phyloP scores from a whole-genome alignment of 2,329 filamentous ascomycete species.

The Amauroascus niger region DNA sequence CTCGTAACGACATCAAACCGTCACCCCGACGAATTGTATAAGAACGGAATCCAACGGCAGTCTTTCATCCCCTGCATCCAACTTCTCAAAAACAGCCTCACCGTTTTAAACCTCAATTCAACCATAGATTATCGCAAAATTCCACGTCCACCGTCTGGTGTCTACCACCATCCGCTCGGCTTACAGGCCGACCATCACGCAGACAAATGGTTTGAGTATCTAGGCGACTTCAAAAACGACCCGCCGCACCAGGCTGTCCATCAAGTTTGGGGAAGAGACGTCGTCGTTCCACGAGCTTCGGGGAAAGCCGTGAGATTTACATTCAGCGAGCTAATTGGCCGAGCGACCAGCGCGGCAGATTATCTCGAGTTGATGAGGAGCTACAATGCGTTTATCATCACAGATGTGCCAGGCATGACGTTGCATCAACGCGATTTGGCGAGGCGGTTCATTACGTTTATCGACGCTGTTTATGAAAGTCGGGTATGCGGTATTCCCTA shows the following conservation, averaged over 20 bases:
- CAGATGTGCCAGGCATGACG: slow-evolving; percentile 86
- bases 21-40: slow-evolving; percentile 94
- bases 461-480: slow-evolving; percentile 87
- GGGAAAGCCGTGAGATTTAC: slow-evolving; percentile 83
- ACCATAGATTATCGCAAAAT: slow-evolving; percentile 97
- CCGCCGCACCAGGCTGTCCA: slow-evolving; percentile 71
- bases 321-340: slow-evolving; percentile 82
- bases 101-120: slow-evolving; percentile 89
- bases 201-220: slow-evolving; percentile 89
- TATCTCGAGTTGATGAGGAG: slow-evolving; percentile 84
- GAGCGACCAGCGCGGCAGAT: slow-evolving; percentile 83
- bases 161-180: slow-evolving; percentile 86
- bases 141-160: slow-evolving; percentile 78
- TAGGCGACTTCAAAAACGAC: slow-evolving; percentile 69
- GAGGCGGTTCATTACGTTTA: slow-evolving; percentile 89
- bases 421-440: slow-evolving; percentile 77
- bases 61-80: slow-evolving; percentile 94
- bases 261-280: slow-evolving; percentile 84
- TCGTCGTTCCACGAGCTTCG: slow-evolving; percentile 76
- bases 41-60: slow-evolving; percentile 92
- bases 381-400: slow-evolving; percentile 88
- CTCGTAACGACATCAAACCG: slow-evolving; percentile 93
- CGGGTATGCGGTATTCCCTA: slow-evolving; percentile 34
- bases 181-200: slow-evolving; percentile 67
- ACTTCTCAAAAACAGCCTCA: slow-evolving; percentile 71